Base-by-base conservation (phyloP, 2,329 filamentous ascomycete species). In the Hypoxylon sp. region DNA sequence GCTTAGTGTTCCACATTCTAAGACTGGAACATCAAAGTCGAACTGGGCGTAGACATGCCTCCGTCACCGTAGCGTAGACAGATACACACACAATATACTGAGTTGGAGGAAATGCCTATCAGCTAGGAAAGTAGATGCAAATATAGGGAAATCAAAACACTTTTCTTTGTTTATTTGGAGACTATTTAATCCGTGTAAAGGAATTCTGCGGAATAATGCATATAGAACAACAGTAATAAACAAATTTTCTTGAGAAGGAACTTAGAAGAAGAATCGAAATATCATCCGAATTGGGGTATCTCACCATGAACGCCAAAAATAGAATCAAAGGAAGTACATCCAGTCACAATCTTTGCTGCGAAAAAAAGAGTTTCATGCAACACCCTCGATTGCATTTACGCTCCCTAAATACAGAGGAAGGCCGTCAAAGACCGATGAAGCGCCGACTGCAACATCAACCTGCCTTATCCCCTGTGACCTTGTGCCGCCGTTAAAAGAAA, bases 331-430 rank as follows among this genome's bases (percentile, higher is more conserved):
- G 28, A 17, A 34, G 26, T 41, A 20, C 37, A 48, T 24, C 39
- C 37, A 56, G 41, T 34, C 24, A 56, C 32, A 41, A 51, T 26
- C 13, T 17, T 26, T 26, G 24, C 24, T n/a, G n/a, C n/a, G 19
- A 44, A 13, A 8, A 20, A 41, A 50, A 32, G 32, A 26, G 17
- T 52, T 22, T 26, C 49, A 56, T 41, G 30, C 47, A 52, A 52
- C 62, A 55, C 55, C 43, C 17, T 67, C 34, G 39, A 57, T 57
- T 58, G 54, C 28, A 44, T 54, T 22, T 59, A 56, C 51, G 64
- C 54, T 57, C 57, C 46, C 57, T 53, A 56, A 22, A 13, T 17
- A 24, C 43, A 62, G 62, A 62, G 62, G 49, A 62, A n/a, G n/a
- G n/a, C 47, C 61, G 61, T 56, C 53, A 56, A 58, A 51, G 54